Base-by-base conservation (phyloP, 2,329 filamentous ascomycete species). In the Elsinoe fawcettii region DNA sequence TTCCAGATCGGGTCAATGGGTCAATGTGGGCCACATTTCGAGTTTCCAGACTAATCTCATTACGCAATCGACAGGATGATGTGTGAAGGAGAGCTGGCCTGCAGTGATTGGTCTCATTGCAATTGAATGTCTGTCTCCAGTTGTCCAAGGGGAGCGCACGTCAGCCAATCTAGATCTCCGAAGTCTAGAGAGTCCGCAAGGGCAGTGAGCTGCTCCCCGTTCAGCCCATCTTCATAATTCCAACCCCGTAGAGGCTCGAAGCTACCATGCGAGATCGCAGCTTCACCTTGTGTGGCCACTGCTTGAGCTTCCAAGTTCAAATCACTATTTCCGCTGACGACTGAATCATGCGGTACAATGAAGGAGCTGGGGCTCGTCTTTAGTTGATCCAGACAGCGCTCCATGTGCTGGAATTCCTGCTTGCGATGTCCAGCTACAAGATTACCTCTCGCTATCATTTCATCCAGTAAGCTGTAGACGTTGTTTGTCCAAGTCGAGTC, bases 361-460 rank as follows among this genome's bases (percentile, higher is more conserved):
- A 22, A 18, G 9, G 41, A 46, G 7, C 9, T 22, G 6, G n/a
- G 9, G 16, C 9, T 22, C 4, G 16, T 39, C 36, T 39, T 46
- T 5, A 47, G 23, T 11, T 25, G 43, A 5, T 3, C 23, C 6
- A 47, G 6, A n/a, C 43, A 47, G 9, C 12, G 11, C 36, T 64
- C 60, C 11, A 64, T 51, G 3, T 58, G 57, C 23, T 61, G 46
- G 8, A 64, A 36, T 39, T 64, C 63, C 41, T 55, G 47, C 56
- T 61, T 62, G 16, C 60, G 55, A 27, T 63, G 54, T 1, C 56
- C 58, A 9, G 62, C 63, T 8, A 65, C 58, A 16, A 60, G 58
- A 39, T 65, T 65, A 9, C 60, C 58, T 20, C 62, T 57, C 2
- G 57, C 51, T 23, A 59, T 53, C 63, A 65, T 63, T 49, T 63